A percentile compares a stretch with the other conserved stretches of the same genome.
Evolutionary conservation across 768 basidiomycete species (phyloP).

Genomic region (Tephrocybe sp.): DNA sequence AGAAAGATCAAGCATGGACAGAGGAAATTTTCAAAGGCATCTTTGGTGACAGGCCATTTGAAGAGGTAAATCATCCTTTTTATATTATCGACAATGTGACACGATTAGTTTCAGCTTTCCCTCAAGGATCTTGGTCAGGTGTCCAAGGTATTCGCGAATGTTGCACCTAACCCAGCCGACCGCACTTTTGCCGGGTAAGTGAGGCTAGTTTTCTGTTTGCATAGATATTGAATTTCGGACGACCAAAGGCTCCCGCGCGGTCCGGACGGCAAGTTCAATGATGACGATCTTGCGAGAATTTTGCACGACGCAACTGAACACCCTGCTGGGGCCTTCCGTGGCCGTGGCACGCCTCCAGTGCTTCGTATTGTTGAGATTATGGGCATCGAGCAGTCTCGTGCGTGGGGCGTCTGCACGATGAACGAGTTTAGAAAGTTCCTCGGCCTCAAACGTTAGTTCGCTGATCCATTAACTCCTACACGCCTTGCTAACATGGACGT

Average conservation of each 20-base stretch:
- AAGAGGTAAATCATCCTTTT: constrained; percentile 24
- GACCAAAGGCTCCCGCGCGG: constrained; percentile 42
- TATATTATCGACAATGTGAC: not conserved
- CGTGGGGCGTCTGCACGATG: constrained; percentile 57
- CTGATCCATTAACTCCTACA: not conserved
- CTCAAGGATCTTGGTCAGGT: constrained; percentile 24
- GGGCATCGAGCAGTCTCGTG: constrained; percentile 52
- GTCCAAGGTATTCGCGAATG: constrained; percentile 16
- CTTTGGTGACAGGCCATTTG: constrained; percentile 38
- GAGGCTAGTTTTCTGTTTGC: not conserved
- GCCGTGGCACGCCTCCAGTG: constrained; percentile 44
- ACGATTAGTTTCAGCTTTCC: constrained; percentile 19
- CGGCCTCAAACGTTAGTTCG: constrained; percentile 39
- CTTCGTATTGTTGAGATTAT: constrained; percentile 55
- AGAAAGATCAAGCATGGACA: constrained; percentile 52
- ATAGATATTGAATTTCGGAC: not conserved
- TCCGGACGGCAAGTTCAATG: constrained; percentile 47
- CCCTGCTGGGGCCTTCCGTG: constrained; percentile 47
- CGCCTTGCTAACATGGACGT: not conserved
- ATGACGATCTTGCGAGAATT: constrained; percentile 50
- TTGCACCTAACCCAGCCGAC: constrained; percentile 25
- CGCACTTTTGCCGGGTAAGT: constrained; percentile 51
- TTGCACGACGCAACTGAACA: constrained; percentile 45
- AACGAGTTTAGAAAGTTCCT: constrained; percentile 57
- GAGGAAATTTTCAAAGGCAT: constrained; percentile 40